Percentiles rank a stretch among this genome's conserved stretches.
phyloP scores from a whole-genome alignment of 371 early-diverging fungal species.

The Nematocida sp. region DNA sequence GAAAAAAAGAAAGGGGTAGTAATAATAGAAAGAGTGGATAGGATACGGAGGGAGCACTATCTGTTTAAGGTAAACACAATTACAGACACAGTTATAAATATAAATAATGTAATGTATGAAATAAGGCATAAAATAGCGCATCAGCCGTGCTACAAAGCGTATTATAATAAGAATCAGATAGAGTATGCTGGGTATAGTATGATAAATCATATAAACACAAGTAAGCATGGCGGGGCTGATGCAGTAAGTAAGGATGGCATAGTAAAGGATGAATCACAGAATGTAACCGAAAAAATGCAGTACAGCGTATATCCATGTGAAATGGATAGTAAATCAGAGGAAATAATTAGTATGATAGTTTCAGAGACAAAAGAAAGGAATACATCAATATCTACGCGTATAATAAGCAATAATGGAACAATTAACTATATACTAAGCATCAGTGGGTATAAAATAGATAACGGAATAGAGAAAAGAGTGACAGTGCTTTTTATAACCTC shows the following conservation, averaged over 20 bases:
- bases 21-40: background rate
- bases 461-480: constrained; percentile 40
- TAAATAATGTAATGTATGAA: constrained; percentile 20
- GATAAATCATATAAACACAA: no score
- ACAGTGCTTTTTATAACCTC: constrained; percentile 9
- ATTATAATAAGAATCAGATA: background rate
- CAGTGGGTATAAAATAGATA: constrained; percentile 12
- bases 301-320: background rate
- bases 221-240: no score
- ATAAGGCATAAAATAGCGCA: constrained; percentile 4
- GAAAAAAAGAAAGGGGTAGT: background rate
- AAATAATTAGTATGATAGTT: background rate
- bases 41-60: constrained; percentile 22
- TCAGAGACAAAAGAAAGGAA: constrained; percentile 11
- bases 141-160: background rate
- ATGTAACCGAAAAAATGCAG: no score
- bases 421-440: constrained; percentile 19
- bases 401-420: constrained; percentile 21
- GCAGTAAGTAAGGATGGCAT: no score
- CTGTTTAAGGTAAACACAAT: constrained; percentile 31
- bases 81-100: constrained; percentile 21
- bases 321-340: background rate
- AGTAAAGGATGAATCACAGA: no score
- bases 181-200: no score
- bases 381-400: constrained; percentile 36